Base-by-base conservation (phyloP, 306 rosid species). In the Astragalus membranaceus region DNA sequence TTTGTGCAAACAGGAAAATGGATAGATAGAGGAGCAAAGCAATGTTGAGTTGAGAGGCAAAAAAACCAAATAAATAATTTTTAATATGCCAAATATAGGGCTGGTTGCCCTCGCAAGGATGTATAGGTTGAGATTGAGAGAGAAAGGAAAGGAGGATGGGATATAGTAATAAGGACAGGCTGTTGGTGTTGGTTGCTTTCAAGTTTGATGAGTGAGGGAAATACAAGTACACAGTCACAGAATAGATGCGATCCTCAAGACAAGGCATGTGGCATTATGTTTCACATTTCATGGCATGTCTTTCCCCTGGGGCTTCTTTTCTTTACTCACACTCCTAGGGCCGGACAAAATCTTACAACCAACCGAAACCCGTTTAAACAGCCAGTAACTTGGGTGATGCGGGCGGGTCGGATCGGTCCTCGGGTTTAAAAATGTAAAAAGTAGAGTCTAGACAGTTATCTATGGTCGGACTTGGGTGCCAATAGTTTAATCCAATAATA, bases 261-360 rank as follows among this genome's bases (percentile, higher is more conserved):
- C 95, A 89, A 85, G 70, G 87, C 92, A 89, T 81, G 94, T 87
- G 96, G 85, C 72, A 68, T 79, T 78, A 87, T 92, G 98, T 86
- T 89, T 92, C 92, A 87, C 88, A 85, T 85, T 92, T 80, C 85
- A 78, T 87, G 86, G 86, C 96, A 86, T 87, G 92, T 84, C 77
- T 82, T 85, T 77, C 65, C 54, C 72, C 36, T 57, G 46, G 79
- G 74, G 10, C 78, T 72, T 50, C 33, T 74, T 71, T 63, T 46
- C 2, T 26, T 7, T 11, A 20, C 3, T 33, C 3, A n/a, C n/a
- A n/a, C 41, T 20, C 1, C 23, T 20, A 20, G 23, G 23, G 23
- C 23, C 2, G 23, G 23, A 20, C 23, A 20, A 20, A 20, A 20
- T 20, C 2, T 20, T 20, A 20, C 2, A 20, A 20, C 23, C 1